A percentile compares a stretch with the other conserved stretches of the same genome.
Conservation (phyloP, 1,284 basidiomycete species). For the Spongispora temasekensis region DNA sequence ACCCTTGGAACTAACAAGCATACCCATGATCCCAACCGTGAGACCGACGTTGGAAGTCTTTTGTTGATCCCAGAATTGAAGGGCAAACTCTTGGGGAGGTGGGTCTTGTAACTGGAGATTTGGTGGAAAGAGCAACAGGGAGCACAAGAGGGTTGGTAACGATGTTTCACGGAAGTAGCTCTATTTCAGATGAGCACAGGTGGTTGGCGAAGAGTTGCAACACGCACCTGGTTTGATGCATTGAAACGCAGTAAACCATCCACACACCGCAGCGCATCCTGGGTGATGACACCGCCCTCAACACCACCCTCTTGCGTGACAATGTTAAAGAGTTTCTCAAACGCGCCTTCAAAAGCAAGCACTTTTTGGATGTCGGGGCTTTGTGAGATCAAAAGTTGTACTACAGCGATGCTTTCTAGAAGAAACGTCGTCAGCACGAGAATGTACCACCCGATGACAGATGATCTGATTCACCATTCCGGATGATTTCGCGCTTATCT, state of each 20-base stretch:
- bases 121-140: slow-evolving; percentile 86
- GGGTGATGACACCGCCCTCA: slow-evolving; percentile 87
- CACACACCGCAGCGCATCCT: slow-evolving; percentile 84
- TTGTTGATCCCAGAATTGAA: slow-evolving; percentile 96
- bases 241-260: slow-evolving; percentile 90
- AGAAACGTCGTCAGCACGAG: slow-evolving; percentile 21
- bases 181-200: slow-evolving; percentile 43
- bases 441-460: background rate
- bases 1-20: slow-evolving; percentile 74
- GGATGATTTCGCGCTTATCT: slow-evolving; percentile 81
- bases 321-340: slow-evolving; percentile 93
- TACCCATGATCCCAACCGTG: slow-evolving; percentile 78
- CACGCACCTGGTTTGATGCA: slow-evolving; percentile 86
- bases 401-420: slow-evolving; percentile 79
- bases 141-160: slow-evolving; percentile 78
- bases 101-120: slow-evolving; percentile 62
- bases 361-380: slow-evolving; percentile 97
- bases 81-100: slow-evolving; percentile 88
- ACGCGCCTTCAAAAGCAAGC: slow-evolving; percentile 95
- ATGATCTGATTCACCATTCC: slow-evolving; percentile 61
- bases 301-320: slow-evolving; percentile 88
- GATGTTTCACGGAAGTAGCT: slow-evolving; percentile 97
- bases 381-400: slow-evolving; percentile 81
- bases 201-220: background rate
- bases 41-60: slow-evolving; percentile 80